Evolutionary conservation across 2,329 filamentous ascomycete species (phyloP).

Genomic region (Cladosporium sp.): DNA sequence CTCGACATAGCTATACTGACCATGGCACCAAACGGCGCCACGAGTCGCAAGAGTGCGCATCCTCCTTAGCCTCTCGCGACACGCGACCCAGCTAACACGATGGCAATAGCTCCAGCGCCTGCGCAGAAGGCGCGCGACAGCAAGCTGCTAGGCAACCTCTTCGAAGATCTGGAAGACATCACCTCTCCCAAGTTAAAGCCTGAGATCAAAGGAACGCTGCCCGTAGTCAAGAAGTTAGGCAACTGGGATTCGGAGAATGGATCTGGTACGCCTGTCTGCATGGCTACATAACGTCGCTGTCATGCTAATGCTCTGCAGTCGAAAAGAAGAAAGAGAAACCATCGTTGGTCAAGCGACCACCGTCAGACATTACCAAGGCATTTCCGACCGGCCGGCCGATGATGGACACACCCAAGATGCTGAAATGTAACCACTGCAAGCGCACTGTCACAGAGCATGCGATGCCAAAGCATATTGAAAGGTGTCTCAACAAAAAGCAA

Average conservation of each 20-base stretch:
- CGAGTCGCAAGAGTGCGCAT: slow-evolving; percentile 29
- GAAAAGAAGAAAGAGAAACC: slow-evolving; percentile 13
- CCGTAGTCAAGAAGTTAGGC: slow-evolving; percentile 30
- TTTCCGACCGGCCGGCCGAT: slow-evolving; percentile 79
- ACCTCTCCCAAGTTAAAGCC: slow-evolving; percentile 20
- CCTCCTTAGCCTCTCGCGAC: background rate
- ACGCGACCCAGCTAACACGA: slow-evolving; percentile 16
- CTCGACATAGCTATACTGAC: background rate
- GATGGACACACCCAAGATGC: slow-evolving; percentile 72
- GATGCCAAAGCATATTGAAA: slow-evolving; percentile 74
- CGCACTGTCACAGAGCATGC: slow-evolving; percentile 74
- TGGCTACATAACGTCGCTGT: background rate
- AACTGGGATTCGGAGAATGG: slow-evolving; percentile 29
- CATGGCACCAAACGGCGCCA: slow-evolving; percentile 30
- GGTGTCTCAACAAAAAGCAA: slow-evolving; percentile 79
- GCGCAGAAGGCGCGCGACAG: slow-evolving; percentile 19
- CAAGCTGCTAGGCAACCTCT: slow-evolving; percentile 23
- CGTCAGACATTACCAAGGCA: slow-evolving; percentile 70
- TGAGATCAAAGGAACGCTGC: slow-evolving; percentile 26
- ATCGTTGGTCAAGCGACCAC: slow-evolving; percentile 55
- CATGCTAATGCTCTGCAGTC: slow-evolving; percentile 1
- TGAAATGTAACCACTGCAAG: slow-evolving; percentile 89
- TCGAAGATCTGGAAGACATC: slow-evolving; percentile 26
- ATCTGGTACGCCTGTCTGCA: slow-evolving; percentile 16
- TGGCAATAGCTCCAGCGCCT: slow-evolving; percentile 21